A percentile compares a stretch with the other conserved stretches of the same genome.
phyloP scores from a whole-genome alignment of 108 stramenopile species.

The Skeletonema menzelii region DNA sequence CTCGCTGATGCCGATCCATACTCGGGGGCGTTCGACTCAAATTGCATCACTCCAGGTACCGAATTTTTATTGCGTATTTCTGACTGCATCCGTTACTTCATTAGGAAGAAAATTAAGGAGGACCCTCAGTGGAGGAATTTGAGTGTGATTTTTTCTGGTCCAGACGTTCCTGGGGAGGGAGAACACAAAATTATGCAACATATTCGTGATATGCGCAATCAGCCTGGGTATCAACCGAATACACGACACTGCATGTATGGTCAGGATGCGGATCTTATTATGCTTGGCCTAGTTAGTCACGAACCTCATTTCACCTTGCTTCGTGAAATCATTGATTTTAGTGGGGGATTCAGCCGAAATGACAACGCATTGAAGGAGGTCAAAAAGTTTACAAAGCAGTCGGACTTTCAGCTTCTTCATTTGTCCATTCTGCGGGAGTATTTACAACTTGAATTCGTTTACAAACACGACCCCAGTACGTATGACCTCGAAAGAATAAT shows the following conservation, averaged over 20 bases:
- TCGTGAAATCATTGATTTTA: constrained; percentile 94
- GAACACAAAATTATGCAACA: constrained; percentile 99
- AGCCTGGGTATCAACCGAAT: constrained; percentile 88
- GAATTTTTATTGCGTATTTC: constrained; percentile 95
- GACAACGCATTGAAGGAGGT: constrained; percentile 86
- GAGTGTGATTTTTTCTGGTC: constrained; percentile 95
- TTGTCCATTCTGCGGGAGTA: constrained; percentile 96
- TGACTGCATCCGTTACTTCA: constrained; percentile 87
- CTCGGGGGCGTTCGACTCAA: constrained; percentile 92
- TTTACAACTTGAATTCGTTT: constrained; percentile 88
- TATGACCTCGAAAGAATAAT: constrained; percentile 93
- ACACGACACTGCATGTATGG: constrained; percentile 98
- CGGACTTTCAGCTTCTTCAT: constrained; percentile 97
- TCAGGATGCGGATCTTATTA: constrained; percentile 99
- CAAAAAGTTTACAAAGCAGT: constrained; percentile 92
- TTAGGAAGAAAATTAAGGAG: constrained; percentile 94
- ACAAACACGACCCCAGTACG: constrained; percentile 20
- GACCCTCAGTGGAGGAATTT: constrained; percentile 93
- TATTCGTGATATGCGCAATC: constrained; percentile 85
- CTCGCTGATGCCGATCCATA: constrained; percentile 27
- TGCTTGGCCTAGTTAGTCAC: constrained; percentile 97
- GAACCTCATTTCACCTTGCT: constrained; percentile 98
- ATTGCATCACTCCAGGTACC: constrained; percentile 99
- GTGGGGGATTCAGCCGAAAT: constrained; percentile 56
- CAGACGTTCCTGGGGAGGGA: constrained; percentile 98